These are phyloP conservation scores for Arthrobotrys sphaeroides DNA, from an alignment of 2,329 filamentous ascomycete species.

Conservation along the genomic window DNA sequence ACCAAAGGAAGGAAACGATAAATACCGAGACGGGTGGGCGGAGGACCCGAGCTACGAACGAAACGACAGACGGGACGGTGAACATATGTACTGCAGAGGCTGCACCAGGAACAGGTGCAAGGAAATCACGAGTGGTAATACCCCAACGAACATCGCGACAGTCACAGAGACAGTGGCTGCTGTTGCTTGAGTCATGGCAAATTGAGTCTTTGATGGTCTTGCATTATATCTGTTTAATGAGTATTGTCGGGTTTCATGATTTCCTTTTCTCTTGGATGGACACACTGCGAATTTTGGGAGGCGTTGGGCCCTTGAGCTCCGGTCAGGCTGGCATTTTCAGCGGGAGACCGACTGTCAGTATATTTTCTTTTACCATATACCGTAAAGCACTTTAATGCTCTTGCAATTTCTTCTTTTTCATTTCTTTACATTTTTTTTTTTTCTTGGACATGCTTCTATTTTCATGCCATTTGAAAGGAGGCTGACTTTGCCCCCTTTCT, in stretches of 20 bases:
- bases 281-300: neutral
- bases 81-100: conserved; percentile 46
- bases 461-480: conserved; percentile 18
- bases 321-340: too few relatives aligned
- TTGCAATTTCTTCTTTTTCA: neutral
- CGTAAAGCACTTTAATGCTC: neutral
- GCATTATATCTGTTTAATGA: neutral
- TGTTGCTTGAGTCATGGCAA: neutral
- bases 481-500: conserved; percentile 37
- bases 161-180: neutral
- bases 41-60: conserved; percentile 31
- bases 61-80: conserved; percentile 34
- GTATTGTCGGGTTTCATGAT: conserved; percentile 1
- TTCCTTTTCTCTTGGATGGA: neutral
- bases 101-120: conserved; percentile 37
- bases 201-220: neutral
- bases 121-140: neutral
- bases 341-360: too few relatives aligned
- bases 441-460: conserved; percentile 18
- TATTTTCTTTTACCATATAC: neutral
- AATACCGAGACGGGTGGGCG: conserved; percentile 37
- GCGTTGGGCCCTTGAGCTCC: neutral
- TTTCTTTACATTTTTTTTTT: neutral
- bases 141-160: neutral
- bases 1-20: conserved; percentile 40